Conservation (phyloP, 2,329 filamentous ascomycete genomes). For the Biscogniauxia mediterranea region DNA sequence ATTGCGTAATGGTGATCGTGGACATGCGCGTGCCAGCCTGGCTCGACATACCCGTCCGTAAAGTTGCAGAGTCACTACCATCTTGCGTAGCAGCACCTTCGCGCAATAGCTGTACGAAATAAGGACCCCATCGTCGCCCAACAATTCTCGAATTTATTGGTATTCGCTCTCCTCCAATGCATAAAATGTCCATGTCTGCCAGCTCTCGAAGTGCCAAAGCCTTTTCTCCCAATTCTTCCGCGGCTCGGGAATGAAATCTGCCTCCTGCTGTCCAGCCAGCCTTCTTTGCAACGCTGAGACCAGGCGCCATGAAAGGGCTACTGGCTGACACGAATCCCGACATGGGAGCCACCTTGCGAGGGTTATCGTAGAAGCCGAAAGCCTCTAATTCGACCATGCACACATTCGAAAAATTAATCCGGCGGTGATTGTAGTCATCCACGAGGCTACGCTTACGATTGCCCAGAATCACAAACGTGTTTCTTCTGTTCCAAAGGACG, state of each 20-base stretch:
- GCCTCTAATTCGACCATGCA: slow-evolving; percentile 97
- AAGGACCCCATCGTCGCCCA: slow-evolving; percentile 87
- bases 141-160: slow-evolving; percentile 91
- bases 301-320: slow-evolving; percentile 60
- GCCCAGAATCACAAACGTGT: slow-evolving; percentile 92
- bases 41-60: slow-evolving; percentile 62
- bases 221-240: slow-evolving; percentile 81
- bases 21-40: slow-evolving; percentile 69
- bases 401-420: slow-evolving; percentile 95
- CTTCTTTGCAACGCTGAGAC: slow-evolving; percentile 56
- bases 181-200: slow-evolving; percentile 94
- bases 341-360: slow-evolving; percentile 72
- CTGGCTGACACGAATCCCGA: slow-evolving; percentile 85
- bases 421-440: slow-evolving; percentile 96
- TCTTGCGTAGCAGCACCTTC: slow-evolving; percentile 74
- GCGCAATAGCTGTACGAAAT: slow-evolving; percentile 87
- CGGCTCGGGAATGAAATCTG: slow-evolving; percentile 70
- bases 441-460: slow-evolving; percentile 91
- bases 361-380: slow-evolving; percentile 96
- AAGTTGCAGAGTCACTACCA: slow-evolving; percentile 71
- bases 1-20: slow-evolving; percentile 79
- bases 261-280: slow-evolving; percentile 70
- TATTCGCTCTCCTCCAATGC: slow-evolving; percentile 85
- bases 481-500: slow-evolving; percentile 87
- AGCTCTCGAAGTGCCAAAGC: slow-evolving; percentile 79